Evolutionary conservation across 352 stramenopile genomes (phyloP), one percentile per base, ranked within the genome.

Genomic region (Phytophthora agathidicida): DNA sequence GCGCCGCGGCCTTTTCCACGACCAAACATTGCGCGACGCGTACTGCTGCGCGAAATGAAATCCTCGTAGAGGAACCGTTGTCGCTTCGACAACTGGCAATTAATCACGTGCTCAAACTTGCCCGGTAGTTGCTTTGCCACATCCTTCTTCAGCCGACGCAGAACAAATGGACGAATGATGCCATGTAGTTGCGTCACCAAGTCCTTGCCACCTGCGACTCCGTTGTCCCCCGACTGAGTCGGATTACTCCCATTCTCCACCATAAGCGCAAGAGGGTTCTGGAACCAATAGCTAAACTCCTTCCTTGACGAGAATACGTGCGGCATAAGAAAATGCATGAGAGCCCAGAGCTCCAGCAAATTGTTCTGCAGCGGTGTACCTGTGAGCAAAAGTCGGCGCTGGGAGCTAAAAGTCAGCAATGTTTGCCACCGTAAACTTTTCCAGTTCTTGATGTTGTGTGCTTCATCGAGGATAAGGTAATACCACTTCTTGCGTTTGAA

Each of bases 361-460:
- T 98, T 98, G 63, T 99, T 99, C 59, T 99, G 91, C 11, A 99
- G 72, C n/a, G 97, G 97, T n/a, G 97, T 99, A 13, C 85, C 97
- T 10, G 96, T 99, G 20, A 99, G 73, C 13, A 99, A 76, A 11
- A 95, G 51, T 1, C 85, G 82, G 0, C 96, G 84, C 53, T 98
- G 92, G 0, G 95, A 97, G 72, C 99, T 98, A 68, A 99, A 99
- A 2, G 88, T 98, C 26, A 99, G 86, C 24, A 99, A 66, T 11
- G 97, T 99, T 69, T 99, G 97, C 97, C 97, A 99, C 6, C 97
- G 77, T 65, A 99, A 84, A 49, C 81, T 97, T 60, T 99, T 97
- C 85, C 98, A 99, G 70, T 99, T 99, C 71, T 99, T 99, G 70
- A 99, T 99, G 64, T 99, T 98, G 70, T 99, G 98, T 3, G 97